These are phyloP conservation scores for Dactylella cylindrospora DNA, from an alignment of 2,329 filamentous ascomycete species.

Conservation along the genomic window DNA sequence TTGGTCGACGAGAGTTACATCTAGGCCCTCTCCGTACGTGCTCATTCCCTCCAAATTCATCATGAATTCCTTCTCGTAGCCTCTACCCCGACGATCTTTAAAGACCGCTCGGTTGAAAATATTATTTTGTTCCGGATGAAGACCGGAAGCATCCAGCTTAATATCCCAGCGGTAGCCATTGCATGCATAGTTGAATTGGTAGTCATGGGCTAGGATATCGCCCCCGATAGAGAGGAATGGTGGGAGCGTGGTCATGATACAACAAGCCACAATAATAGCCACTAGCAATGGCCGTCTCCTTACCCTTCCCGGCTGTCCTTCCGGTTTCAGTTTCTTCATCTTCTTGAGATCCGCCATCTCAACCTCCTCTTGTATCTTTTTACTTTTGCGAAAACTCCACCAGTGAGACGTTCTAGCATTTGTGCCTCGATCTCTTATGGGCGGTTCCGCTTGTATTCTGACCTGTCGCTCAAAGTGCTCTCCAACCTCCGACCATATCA, in stretches of 20 bases:
- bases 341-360: constrained; percentile 1
- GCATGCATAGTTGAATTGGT: constrained; percentile 34
- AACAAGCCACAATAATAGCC: neutral
- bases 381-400: neutral
- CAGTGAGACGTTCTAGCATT: neutral
- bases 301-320: neutral
- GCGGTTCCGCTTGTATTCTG: constrained; percentile 8
- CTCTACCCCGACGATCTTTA: constrained; percentile 23
- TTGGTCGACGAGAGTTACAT: constrained; percentile 22
- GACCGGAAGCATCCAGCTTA: constrained; percentile 30
- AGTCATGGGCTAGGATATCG: constrained; percentile 34
- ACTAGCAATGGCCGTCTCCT: constrained; percentile 10
- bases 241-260: constrained; percentile 22
- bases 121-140: constrained; percentile 35
- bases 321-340: neutral
- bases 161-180: constrained; percentile 32
- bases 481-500: constrained; percentile 33
- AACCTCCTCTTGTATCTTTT: neutral
- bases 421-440: neutral
- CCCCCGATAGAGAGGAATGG: constrained; percentile 35
- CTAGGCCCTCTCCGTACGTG: constrained; percentile 24
- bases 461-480: constrained; percentile 19
- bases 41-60: constrained; percentile 42
- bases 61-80: constrained; percentile 38
- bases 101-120: constrained; percentile 38